Base-by-base conservation (phyloP, 805 yeast genomes). In the Barnettozyma siamensis region DNA sequence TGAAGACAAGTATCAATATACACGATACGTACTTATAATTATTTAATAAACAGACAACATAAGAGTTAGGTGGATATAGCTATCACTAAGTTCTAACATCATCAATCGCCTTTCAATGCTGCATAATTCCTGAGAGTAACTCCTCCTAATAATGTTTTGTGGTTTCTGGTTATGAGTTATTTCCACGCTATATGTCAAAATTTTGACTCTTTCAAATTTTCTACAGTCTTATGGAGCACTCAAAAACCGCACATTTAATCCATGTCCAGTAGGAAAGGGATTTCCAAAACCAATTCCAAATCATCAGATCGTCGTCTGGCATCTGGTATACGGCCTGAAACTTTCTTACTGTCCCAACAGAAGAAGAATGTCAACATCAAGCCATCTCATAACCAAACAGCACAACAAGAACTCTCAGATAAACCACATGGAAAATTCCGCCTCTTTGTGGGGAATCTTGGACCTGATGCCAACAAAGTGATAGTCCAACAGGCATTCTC, bases 401-500 rank as follows among this genome's bases (percentile, higher is more conserved):
- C 35, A 15, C 31, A 24, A n/a, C 13, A 43, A n/a, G 30, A 11
- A 26, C 7, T 11, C 11, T 13, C 33, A 9, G 19, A 21, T 6
- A 10, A 24, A 21, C 5, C 21, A 12, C 41, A 44, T n/a, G 27
- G 21, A 3, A 24, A 83, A 49, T 84, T 80, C 60, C 63, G 87
- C 24, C 62, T 84, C 17, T 84, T 84, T 60, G 85, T 84, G 7
- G 94, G 93, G 0, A 83, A 84, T 50, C 59, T 84, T 26, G 85
- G 87, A 0, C 66, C 70, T 4, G 89, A 83, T 50, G 89, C 77
- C 3, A 73, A 69, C 19, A 85, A 80, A 43, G 74, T 69, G 16
- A 50, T 75, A 35, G 63, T 84, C n/a, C 51, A 60, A n/a, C 57
- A 64, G 18, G 78, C 85, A 1, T 83, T 84, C 53, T 53, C 61